phyloP scores from a whole-genome alignment of 768 basidiomycete species.

The Agrocybe pediades region DNA sequence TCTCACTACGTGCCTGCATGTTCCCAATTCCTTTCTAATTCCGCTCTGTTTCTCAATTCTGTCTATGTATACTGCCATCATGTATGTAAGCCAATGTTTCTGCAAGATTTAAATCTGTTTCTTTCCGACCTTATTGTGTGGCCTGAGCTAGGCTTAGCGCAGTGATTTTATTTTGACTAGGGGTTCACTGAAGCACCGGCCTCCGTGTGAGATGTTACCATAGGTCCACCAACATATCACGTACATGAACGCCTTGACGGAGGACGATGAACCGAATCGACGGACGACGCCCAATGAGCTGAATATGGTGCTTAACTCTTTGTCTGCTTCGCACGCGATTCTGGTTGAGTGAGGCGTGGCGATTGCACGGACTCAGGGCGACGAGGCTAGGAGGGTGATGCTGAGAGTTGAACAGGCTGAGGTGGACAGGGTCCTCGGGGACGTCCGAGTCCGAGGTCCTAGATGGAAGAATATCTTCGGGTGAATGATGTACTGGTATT shows the following conservation, averaged over 20 bases:
- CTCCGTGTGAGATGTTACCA: conserved; percentile 4
- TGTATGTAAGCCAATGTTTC: too few species aligned
- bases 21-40: too few species aligned
- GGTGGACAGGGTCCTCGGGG: conserved; percentile 82
- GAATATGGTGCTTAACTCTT: conserved; percentile 66
- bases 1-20: too few species aligned
- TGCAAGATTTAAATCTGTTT: too few species aligned
- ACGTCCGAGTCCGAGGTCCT: conserved; percentile 73
- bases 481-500: too few species aligned
- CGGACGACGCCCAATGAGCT: conserved; percentile 70
- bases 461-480: conserved; percentile 60
- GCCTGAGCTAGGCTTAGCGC: too few species aligned
- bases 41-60: too few species aligned
- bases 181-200: too few species aligned
- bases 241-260: conserved; percentile 65
- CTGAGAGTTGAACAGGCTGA: conserved; percentile 83
- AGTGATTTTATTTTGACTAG: too few species aligned
- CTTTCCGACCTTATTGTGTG: too few species aligned
- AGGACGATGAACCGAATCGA: conserved; percentile 55
- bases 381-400: conserved; percentile 69
- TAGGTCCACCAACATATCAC: conserved; percentile 79
- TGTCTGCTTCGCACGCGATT: conserved; percentile 77
- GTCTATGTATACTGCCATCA: too few species aligned
- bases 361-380: conserved; percentile 53
- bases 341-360: conserved; percentile 66